These are phyloP conservation scores for Hyaloscypha hepaticicola DNA, from an alignment of 495 filamentous ascomycete species.

Conservation along the genomic window DNA sequence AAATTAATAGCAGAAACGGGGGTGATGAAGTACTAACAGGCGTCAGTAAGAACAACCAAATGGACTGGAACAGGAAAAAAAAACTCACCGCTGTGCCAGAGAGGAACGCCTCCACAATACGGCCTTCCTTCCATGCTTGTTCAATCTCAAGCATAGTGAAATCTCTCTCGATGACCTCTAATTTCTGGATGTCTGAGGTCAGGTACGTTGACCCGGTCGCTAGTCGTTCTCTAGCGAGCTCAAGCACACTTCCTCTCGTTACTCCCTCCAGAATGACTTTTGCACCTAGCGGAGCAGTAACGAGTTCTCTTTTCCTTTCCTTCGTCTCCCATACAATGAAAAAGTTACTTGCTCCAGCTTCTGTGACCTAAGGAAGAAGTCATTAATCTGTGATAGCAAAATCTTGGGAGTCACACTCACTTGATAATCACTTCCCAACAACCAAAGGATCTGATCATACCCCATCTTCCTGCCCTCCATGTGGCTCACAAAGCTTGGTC, in stretches of 20 bases:
- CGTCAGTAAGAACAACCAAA: conserved; percentile 29
- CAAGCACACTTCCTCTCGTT: conserved; percentile 73
- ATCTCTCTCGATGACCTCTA: conserved; percentile 73
- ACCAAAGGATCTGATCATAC: conserved; percentile 89
- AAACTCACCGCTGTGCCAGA: conserved; percentile 75
- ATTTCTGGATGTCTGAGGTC: conserved; percentile 45
- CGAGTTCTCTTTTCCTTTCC: conserved; percentile 64
- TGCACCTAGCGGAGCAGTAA: conserved; percentile 78
- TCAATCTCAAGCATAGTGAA: conserved; percentile 81
- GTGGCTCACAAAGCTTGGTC: conserved; percentile 67
- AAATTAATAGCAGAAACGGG: conserved; percentile 72
- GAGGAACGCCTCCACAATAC: conserved; percentile 79
- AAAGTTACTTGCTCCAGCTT: conserved; percentile 89
- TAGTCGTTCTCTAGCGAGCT: conserved; percentile 66
- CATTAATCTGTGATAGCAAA: conserved; percentile 28
- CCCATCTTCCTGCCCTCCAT: conserved; percentile 65
- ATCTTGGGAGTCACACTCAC: conserved; percentile 22
- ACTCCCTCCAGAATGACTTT: conserved; percentile 82
- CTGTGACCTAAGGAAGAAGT: conserved; percentile 63
- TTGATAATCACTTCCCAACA: conserved; percentile 65
- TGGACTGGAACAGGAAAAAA: neutral
- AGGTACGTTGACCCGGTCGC: conserved; percentile 22
- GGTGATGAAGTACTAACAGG: conserved; percentile 66
- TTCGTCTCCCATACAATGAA: conserved; percentile 78
- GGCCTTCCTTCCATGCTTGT: conserved; percentile 69